These are phyloP conservation scores for Diplosphaera chodatii DNA, from an alignment of 139 green algal species.

Conservation along the genomic window DNA sequence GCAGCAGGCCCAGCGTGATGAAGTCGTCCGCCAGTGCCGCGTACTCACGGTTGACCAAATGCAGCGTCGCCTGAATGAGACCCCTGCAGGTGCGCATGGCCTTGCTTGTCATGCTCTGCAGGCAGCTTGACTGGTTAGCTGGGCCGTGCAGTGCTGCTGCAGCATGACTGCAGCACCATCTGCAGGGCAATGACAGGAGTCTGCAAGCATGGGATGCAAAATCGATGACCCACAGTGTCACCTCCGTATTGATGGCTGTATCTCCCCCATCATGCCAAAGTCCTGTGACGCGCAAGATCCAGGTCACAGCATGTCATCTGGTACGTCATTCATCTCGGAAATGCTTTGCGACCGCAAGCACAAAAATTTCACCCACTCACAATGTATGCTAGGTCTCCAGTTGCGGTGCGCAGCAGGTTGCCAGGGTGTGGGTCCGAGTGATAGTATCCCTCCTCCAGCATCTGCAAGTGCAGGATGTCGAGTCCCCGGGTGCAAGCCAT, in stretches of 20 bases:
- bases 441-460: slow-evolving; percentile 52
- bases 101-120: too few species aligned
- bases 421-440: slow-evolving; percentile 74
- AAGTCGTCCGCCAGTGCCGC: slow-evolving; percentile 70
- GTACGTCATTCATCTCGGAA: too few species aligned
- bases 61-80: slow-evolving; percentile 76
- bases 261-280: slow-evolving; percentile 82
- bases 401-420: slow-evolving; percentile 42
- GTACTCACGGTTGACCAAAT: slow-evolving; percentile 77
- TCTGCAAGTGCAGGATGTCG: slow-evolving; percentile 58
- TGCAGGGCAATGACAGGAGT: too few species aligned
- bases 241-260: slow-evolving; percentile 41
- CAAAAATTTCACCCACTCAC: background rate
- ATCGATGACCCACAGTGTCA: background rate
- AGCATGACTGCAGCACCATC: too few species aligned
- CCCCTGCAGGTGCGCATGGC: slow-evolving; percentile 2
- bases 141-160: too few species aligned
- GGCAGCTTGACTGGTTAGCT: too few species aligned
- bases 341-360: too few species aligned
- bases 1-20: slow-evolving; percentile 74
- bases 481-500: background rate
- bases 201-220: too few species aligned
- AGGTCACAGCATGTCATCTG: too few species aligned
- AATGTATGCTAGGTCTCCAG: slow-evolving; percentile 46
- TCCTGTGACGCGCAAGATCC: too few species aligned